A percentile compares a stretch with the other conserved stretches of the same genome.
phyloP scores from a whole-genome alignment of 169 alveolate genomes.

The Plasmodium gallinaceum region DNA sequence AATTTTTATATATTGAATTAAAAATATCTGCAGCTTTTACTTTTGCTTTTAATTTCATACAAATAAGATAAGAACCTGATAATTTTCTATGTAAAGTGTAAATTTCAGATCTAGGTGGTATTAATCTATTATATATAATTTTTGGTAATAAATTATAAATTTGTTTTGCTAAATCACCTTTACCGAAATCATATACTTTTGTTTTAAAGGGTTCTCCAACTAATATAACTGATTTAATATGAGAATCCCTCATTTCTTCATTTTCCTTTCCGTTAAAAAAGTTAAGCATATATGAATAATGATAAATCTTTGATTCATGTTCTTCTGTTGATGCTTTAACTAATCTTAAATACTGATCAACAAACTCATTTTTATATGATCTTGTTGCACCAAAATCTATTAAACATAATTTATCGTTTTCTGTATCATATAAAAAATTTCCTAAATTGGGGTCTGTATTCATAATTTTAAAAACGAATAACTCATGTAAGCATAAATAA shows the following conservation, averaged over 20 bases:
- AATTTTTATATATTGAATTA: conserved; percentile 56
- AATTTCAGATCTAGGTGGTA: conserved; percentile 95
- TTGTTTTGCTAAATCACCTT: conserved; percentile 73
- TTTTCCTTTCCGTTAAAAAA: conserved; percentile 89
- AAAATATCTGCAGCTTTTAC: conserved; percentile 82
- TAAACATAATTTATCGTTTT: conserved; percentile 85
- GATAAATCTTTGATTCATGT: conserved; percentile 73
- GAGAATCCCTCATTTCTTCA: conserved; percentile 89
- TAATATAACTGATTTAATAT: conserved; percentile 84
- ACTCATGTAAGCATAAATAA: conserved; percentile 88
- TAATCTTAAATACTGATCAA: conserved; percentile 86
- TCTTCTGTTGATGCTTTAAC: conserved; percentile 85
- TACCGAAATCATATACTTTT: conserved; percentile 81
- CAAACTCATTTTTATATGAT: conserved; percentile 85
- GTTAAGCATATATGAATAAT: conserved; percentile 82
- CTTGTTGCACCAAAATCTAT: conserved; percentile 93
- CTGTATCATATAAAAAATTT: conserved; percentile 87
- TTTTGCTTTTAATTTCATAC: conserved; percentile 86
- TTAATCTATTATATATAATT: conserved; percentile 86
- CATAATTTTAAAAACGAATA: conserved; percentile 90
- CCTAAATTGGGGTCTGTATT: conserved; percentile 95
- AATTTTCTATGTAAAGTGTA: conserved; percentile 93
- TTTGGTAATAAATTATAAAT: conserved; percentile 84
- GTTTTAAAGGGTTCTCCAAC: conserved; percentile 88
- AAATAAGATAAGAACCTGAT: conserved; percentile 91